Evolutionary conservation across 1,284 basidiomycete species (phyloP), one percentile per base, ranked within the genome.

Genomic region (Rhodotorula sp.): DNA sequence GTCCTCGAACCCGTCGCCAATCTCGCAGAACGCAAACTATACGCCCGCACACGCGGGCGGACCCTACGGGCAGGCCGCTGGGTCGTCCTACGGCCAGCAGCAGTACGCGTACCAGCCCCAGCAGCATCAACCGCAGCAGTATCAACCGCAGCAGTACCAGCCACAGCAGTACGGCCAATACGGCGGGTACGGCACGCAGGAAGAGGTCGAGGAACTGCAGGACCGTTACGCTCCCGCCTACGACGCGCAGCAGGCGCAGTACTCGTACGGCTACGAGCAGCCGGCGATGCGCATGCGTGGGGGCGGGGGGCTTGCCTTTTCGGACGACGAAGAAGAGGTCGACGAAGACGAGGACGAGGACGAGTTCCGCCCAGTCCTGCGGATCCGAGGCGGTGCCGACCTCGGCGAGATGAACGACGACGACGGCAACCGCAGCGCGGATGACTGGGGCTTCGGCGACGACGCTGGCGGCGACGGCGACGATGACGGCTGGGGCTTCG

Each of bases 361-460:
- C 12, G 46, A 25, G 27, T 44, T 14, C 3, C 41, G 23, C 34
- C 34, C 56, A 12, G 42, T 61, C 13, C 41, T 71, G 14, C 66
- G 70, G 12, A 60, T 72, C 9, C 63, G 70, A 12, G 70, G 70
- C 23, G 71, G 71, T 14, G 67, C 71, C 3, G 67, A 72, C 41
- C 60, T 72, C 14, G 67, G 67, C 46, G 71, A 68, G 9, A 69
- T 69, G 67, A 67, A 72, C 49, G 70, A 72, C 0, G 68, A 70
- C 45, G 70, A 65, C 45, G 70, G 70, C 7, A 62, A 60, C 44
- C 67, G 61, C 17, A 66, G 63, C 34, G 70, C 63, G 7, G 70
- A 72, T 21, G 71, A 68, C 50, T 72, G 71, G 71, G 71, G 71
- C 25, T 68, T 72, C 45, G 66, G 58, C 13, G 66, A 67, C 48